These are phyloP conservation scores for Letharia columbiana DNA, from an alignment of 495 filamentous ascomycete species.

Conservation along the genomic window DNA sequence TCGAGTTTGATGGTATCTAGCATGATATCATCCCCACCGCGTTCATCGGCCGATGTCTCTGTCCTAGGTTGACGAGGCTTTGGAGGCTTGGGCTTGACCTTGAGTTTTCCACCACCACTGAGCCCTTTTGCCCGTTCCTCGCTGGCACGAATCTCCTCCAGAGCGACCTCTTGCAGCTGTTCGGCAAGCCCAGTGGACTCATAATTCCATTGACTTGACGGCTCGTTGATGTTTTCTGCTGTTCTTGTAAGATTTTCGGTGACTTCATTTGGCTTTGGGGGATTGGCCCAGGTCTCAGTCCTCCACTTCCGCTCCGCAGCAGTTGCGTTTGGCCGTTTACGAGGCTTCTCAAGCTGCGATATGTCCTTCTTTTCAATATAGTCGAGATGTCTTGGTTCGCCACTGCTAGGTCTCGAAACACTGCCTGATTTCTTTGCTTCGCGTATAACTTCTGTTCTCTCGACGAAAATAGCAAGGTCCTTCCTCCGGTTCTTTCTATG, in stretches of 20 bases:
- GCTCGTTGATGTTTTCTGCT: slow-evolving; percentile 10
- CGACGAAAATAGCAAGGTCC: slow-evolving; percentile 24
- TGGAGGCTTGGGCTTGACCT: slow-evolving; percentile 29
- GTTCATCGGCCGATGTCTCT: slow-evolving; percentile 21
- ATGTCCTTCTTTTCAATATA: background rate
- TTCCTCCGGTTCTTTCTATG: slow-evolving; percentile 15
- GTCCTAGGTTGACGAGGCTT: slow-evolving; percentile 25
- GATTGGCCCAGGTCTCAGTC: slow-evolving; percentile 6
- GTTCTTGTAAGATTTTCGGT: background rate
- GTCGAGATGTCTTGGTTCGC: background rate
- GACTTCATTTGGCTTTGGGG: background rate
- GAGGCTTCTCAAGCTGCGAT: background rate
- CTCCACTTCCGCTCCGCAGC: slow-evolving; percentile 18
- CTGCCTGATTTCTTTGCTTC: background rate
- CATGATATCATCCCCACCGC: slow-evolving; percentile 28
- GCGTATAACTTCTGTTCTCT: slow-evolving; percentile 4
- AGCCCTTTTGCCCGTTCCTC: slow-evolving; percentile 29
- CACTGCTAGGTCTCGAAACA: background rate
- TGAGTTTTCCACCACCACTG: slow-evolving; percentile 12
- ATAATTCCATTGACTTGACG: slow-evolving; percentile 34
- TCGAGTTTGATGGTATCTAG: slow-evolving; percentile 23
- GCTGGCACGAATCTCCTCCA: slow-evolving; percentile 28
- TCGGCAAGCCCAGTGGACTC: slow-evolving; percentile 38
- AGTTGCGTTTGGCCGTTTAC: slow-evolving; percentile 20
- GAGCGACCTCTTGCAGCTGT: slow-evolving; percentile 41